Conservation (phyloP, 2,329 filamentous ascomycete genomes). For the Hyphodiscus sp. region DNA sequence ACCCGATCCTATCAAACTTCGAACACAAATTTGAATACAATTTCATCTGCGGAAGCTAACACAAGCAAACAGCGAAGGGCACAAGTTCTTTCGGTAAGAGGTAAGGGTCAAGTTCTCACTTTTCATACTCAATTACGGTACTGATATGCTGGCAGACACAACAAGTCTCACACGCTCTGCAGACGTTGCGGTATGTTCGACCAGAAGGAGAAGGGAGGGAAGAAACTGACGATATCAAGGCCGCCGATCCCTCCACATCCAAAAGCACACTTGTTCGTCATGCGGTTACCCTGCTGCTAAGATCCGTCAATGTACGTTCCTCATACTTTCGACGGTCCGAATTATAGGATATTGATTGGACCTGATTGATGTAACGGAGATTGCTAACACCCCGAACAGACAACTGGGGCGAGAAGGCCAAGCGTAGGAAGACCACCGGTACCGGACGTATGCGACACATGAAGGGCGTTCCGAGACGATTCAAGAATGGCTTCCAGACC, state of each 20-base stretch:
- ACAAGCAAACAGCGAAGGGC: not conserved
- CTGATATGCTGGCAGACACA: conserved; percentile 27
- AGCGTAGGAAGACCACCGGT: conserved; percentile 99
- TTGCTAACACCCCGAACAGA: conserved; percentile 68
- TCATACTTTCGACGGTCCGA: not conserved
- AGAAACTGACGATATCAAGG: conserved; percentile 46
- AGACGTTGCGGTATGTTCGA: conserved; percentile 31
- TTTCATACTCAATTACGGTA: not conserved
- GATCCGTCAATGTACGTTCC: conserved; percentile 91
- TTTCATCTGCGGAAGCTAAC: not conserved
- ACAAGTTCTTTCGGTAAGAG: not conserved
- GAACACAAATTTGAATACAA: not conserved
- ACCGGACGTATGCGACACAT: conserved; percentile 94
- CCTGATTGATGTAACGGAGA: conserved; percentile 64
- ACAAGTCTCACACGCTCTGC: conserved; percentile 32
- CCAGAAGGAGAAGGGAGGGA: not conserved
- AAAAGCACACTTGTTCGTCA: conserved; percentile 94
- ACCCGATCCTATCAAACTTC: not conserved
- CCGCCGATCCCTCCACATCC: conserved; percentile 96
- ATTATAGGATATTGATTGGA: conserved; percentile 44
- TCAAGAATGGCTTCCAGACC: conserved; percentile 96
- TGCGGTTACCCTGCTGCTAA: conserved; percentile 98
- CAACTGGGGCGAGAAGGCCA: conserved; percentile 99
- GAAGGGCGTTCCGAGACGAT: conserved; percentile 84
- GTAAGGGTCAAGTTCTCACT: no score